A percentile compares a stretch with the other conserved stretches of the same genome.
These are phyloP conservation scores for Kodamaea sp. DNA, from an alignment of 1,139 yeast genomes.

Conservation along the genomic window DNA sequence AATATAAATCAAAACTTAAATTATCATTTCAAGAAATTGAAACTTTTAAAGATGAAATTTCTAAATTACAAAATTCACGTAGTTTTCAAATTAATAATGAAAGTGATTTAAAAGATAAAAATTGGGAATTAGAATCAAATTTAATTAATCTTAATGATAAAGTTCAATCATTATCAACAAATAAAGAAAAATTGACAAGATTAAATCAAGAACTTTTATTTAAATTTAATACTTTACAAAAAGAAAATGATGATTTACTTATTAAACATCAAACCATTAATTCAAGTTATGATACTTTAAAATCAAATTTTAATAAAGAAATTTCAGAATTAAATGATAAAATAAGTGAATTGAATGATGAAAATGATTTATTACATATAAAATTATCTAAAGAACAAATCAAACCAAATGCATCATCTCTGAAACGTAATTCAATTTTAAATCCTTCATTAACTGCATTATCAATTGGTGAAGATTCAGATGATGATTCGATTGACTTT, in stretches of 20 bases:
- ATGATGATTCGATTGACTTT: slow-evolving; percentile 30
- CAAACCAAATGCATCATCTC: slow-evolving; percentile 11
- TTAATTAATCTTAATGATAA: slow-evolving; percentile 51
- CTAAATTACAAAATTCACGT: slow-evolving; percentile 29
- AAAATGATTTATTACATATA: slow-evolving; percentile 53
- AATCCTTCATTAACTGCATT: slow-evolving; percentile 11
- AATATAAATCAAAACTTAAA: slow-evolving; percentile 42
- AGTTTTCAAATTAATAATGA: slow-evolving; percentile 34
- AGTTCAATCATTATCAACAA: slow-evolving; percentile 22
- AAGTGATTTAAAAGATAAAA: slow-evolving; percentile 58
- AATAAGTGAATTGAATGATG: slow-evolving; percentile 58
- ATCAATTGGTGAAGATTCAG: slow-evolving; percentile 18
- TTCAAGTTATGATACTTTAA: slow-evolving; percentile 33
- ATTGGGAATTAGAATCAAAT: slow-evolving; percentile 73
- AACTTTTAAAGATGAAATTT: slow-evolving; percentile 35
- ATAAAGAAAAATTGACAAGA: slow-evolving; percentile 31
- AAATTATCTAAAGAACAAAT: slow-evolving; percentile 25
- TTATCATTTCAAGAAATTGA: slow-evolving; percentile 41
- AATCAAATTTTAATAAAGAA: slow-evolving; percentile 35
- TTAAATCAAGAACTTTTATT: slow-evolving; percentile 32
- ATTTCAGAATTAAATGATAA: slow-evolving; percentile 45
- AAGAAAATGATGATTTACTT: slow-evolving; percentile 49
- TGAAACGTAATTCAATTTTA: slow-evolving; percentile 5
- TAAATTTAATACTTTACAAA: slow-evolving; percentile 29
- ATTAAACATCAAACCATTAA: slow-evolving; percentile 39